phyloP scores from a whole-genome alignment of 805 yeast species.

The Crinitomyces ghanaensis region DNA sequence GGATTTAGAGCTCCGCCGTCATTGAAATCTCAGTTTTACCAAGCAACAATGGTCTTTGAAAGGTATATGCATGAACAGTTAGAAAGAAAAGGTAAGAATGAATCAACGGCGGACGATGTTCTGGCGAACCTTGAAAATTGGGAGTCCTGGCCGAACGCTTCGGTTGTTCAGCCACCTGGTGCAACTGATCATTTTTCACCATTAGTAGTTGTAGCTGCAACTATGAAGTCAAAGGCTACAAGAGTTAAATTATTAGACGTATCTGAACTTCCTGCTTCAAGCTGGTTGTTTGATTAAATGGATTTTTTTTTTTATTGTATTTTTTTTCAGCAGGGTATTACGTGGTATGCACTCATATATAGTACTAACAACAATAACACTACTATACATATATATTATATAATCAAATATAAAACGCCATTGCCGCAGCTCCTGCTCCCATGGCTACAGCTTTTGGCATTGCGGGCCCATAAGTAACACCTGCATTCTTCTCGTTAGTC shows the following conservation, averaged over 20 bases:
- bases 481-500: no score
- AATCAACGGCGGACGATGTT: not conserved
- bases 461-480: no score
- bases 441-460: no score
- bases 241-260: slow-evolving; percentile 1
- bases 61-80: not conserved
- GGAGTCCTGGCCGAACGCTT: slow-evolving; percentile 5
- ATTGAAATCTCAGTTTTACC: not conserved
- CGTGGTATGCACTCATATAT: no score
- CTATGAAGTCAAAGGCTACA: slow-evolving; percentile 1
- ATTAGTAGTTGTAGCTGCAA: slow-evolving; percentile 7
- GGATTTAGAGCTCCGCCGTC: slow-evolving; percentile 1
- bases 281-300: slow-evolving; percentile 6
- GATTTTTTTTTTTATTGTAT: no score
- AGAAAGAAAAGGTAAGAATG: not conserved
- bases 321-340: no score
- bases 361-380: no score
- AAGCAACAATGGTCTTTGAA: not conserved
- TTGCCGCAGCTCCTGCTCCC: no score
- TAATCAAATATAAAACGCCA: no score
- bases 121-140: slow-evolving; percentile 3
- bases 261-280: slow-evolving; percentile 4
- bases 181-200: slow-evolving; percentile 8
- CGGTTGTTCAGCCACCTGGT: slow-evolving; percentile 5
- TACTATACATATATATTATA: no score